phyloP scores from a whole-genome alignment of 805 yeast species.

The Cyberlindnera americana region DNA sequence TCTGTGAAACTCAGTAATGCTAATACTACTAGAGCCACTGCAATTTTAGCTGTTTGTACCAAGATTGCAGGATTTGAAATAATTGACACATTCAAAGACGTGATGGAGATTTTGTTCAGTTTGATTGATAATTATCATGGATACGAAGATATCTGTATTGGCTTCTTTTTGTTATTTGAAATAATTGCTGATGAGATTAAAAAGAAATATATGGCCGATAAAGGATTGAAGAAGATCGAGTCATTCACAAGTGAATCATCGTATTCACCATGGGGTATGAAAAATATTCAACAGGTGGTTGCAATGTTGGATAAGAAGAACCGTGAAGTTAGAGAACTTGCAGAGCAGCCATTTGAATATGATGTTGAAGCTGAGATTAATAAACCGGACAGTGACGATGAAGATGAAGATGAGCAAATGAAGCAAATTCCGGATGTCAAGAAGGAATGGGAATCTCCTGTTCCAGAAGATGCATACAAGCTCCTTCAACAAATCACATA shows the following conservation, averaged over 20 bases:
- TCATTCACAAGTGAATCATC: slow-evolving; percentile 26
- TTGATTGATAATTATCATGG: slow-evolving; percentile 84
- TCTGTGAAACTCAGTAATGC: slow-evolving; percentile 67
- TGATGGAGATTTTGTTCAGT: slow-evolving; percentile 69
- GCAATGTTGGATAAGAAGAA: slow-evolving; percentile 38
- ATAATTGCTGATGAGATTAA: slow-evolving; percentile 50
- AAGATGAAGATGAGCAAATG: slow-evolving; percentile 23
- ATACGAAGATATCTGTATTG: slow-evolving; percentile 65
- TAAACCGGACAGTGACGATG: slow-evolving; percentile 35
- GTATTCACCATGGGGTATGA: slow-evolving; percentile 41
- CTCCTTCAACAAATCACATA: slow-evolving; percentile 57
- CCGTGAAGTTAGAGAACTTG: slow-evolving; percentile 26
- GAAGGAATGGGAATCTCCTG: slow-evolving; percentile 58
- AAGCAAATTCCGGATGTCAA: slow-evolving; percentile 29
- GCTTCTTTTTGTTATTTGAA: slow-evolving; percentile 68
- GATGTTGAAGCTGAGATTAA: slow-evolving; percentile 36
- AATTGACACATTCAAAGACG: slow-evolving; percentile 64
- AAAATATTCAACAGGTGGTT: slow-evolving; percentile 40
- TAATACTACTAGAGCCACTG: slow-evolving; percentile 68
- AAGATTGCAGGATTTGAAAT: slow-evolving; percentile 67
- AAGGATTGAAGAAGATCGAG: slow-evolving; percentile 18
- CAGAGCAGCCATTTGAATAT: slow-evolving; percentile 34
- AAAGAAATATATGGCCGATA: slow-evolving; percentile 32
- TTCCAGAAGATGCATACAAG: slow-evolving; percentile 58
- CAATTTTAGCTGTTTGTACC: slow-evolving; percentile 65